Evolutionary conservation across 2,329 filamentous ascomycete genomes (phyloP), one percentile per base, ranked within the genome.

Genomic region (Microdochium bolleyi): DNA sequence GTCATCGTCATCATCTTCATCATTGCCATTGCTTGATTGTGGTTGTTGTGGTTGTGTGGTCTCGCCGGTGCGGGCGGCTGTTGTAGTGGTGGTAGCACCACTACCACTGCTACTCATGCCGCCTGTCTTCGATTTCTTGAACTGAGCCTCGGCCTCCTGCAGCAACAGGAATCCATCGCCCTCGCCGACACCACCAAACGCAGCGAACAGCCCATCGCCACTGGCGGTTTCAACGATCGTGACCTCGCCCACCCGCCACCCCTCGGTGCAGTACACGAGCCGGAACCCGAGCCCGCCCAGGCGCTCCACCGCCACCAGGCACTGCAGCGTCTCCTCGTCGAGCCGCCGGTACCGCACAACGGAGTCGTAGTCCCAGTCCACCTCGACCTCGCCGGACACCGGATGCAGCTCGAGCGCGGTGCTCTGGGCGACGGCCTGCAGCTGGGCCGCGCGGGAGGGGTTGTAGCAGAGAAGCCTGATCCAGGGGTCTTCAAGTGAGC

Each of bases 321-420:
- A 77, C 61, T 92, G 85, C 51, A 92, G 67, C 0, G 88, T 94
- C 69, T 94, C 89, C 48, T 79, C 70, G 61, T 94, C 89, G 34
- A 89, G 66, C n/a, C 87, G 76, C 55, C 81, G 75, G 69, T 85
- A 92, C 51, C 79, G 76, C 25, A 77, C 74, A 54, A 82, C 74
- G 8, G 82, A 77, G 53, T 89, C 85, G 53, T 75, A 77, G 61
- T 83, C 78, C 76, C 79, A 82, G 65, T 88, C 84, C 21, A 92
- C 70, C 69, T 92, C 88, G 52, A 92, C 80, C 67, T 92, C 88
- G 52, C 88, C 88, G 2, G 87, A 90, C 3, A 87, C 82, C 2
- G 89, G 89, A 62, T 94, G 89, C n/a, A 87, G 87, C 66, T 92
- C 87, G 30, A 92, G 73, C 48, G 77, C 71, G 51, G 87, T 80